phyloP scores from a whole-genome alignment of 768 basidiomycete genomes.

The Russula sp. region DNA sequence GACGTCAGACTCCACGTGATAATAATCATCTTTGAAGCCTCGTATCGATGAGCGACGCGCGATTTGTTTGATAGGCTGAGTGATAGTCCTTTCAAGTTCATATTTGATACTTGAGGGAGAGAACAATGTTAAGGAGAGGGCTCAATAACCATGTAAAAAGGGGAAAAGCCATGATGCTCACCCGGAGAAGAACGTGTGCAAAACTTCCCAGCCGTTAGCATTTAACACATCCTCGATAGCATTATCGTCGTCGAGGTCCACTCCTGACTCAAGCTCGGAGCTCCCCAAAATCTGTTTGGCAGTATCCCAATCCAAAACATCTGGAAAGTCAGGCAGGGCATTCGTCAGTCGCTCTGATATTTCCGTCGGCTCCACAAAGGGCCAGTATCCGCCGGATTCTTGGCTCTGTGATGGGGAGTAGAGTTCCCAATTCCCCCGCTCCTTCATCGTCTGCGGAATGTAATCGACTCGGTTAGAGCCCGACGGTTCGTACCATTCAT shows the following conservation, averaged over 20 bases:
- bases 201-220: conserved; percentile 42
- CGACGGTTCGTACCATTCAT: conserved; percentile 42
- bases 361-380: background rate
- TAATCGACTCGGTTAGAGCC: conserved; percentile 42
- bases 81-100: conserved; percentile 44
- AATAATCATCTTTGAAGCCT: conserved; percentile 45
- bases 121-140: background rate
- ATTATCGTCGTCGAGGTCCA: conserved; percentile 32
- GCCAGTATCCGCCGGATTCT: conserved; percentile 25
- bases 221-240: conserved; percentile 38
- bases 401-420: conserved; percentile 24
- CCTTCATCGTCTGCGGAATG: conserved; percentile 37
- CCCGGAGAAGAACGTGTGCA: conserved; percentile 43
- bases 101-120: conserved; percentile 37
- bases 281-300: conserved; percentile 3
- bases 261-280: background rate
- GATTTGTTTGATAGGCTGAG: conserved; percentile 40
- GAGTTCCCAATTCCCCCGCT: conserved; percentile 36
- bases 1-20: conserved; percentile 38
- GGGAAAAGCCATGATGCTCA: conserved; percentile 33
- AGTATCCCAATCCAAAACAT: conserved; percentile 11
- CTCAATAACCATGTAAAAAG: background rate
- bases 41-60: conserved; percentile 39
- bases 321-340: no score
- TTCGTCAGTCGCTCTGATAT: background rate